Base-by-base conservation (phyloP, 768 basidiomycete genomes). In the Suillus variegatus region DNA sequence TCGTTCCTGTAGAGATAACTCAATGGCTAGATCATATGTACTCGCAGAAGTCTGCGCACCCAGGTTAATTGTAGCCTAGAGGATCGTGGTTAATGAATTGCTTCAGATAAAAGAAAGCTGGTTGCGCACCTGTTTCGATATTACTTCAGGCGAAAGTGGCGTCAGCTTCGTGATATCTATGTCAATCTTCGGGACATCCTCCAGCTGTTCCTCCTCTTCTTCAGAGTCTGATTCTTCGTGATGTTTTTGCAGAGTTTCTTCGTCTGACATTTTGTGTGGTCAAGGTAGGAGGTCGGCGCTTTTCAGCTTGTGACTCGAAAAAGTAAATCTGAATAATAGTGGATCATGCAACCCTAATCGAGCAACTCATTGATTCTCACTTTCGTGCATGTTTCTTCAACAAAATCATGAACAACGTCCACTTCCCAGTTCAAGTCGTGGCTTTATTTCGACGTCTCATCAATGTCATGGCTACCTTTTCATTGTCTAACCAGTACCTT, bases 11-110 rank as follows among this genome's bases (percentile, higher is more conserved):
- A 61, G 64, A 64, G n/a, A 55, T 62, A 32, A 52, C 41, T 46
- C 60, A 64, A 61, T 25, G 25, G 6, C n/a, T 66, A 13, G 7
- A 28, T 38, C 6, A 32, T 20, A 66, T 51, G 52, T 35, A 25
- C 38, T 47, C 25, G 32, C 5, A 47, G 18, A 56, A 4, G 28
- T 20, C 12, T 38, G 25, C 71, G 43, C 66, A 95, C 95, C 95
- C 72, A 95, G 81, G 80, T 96, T 95, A 70, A 97, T 96, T 16
- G 97, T 98, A 36, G 96, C 97, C 92, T 97, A 76, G 60, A n/a
- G 40, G 43, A 65, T 28, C 60, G 60, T 61, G 66, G 18, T 38
- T 25, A 58, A 61, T 62, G 49, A 22, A 38, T 2, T 16, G 28
- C 25, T 4, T 9, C 55, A 52, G 22, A 60, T 32, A 6, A 13